phyloP scores from a whole-genome alignment of 208 protist species.

The Zelonia costaricensis region DNA sequence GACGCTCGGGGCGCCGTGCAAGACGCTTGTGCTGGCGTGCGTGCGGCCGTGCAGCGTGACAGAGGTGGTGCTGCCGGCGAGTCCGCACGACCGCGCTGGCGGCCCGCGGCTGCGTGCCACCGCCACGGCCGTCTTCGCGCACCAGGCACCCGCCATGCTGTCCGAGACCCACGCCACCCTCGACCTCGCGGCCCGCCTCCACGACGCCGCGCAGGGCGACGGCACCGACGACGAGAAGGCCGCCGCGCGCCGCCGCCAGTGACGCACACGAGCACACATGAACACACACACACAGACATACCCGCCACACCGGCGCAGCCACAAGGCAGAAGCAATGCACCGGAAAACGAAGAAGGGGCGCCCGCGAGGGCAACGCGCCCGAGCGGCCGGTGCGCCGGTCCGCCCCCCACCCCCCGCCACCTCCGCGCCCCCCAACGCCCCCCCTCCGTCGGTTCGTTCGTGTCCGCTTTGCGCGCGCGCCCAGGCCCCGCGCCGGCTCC shows the following conservation, averaged over 20 bases:
- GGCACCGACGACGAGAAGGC: not conserved
- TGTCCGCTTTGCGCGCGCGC: too few relatives aligned
- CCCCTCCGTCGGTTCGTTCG: too few relatives aligned
- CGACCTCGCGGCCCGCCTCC: constrained; percentile 18
- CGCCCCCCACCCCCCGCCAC: too few relatives aligned
- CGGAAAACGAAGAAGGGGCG: too few relatives aligned
- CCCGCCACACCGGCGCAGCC: too few relatives aligned
- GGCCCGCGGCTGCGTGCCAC: constrained; percentile 10
- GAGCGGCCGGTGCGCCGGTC: too few relatives aligned
- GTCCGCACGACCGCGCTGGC: constrained; percentile 8
- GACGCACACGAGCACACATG: not conserved
- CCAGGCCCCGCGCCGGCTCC: too few relatives aligned
- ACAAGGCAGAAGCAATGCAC: too few relatives aligned
- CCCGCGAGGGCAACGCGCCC: too few relatives aligned
- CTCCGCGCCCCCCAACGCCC: too few relatives aligned
- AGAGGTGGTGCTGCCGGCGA: constrained; percentile 33
- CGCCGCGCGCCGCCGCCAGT: too few relatives aligned
- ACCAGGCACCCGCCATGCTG: constrained; percentile 23
- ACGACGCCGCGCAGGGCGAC: constrained; percentile 8
- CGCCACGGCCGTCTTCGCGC: constrained; percentile 20
- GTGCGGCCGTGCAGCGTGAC: constrained; percentile 55
- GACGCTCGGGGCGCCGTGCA: constrained; percentile 56
- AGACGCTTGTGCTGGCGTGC: constrained; percentile 71
- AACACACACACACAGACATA: not conserved
- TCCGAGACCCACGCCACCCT: constrained; percentile 29